Base-by-base conservation (phyloP, 805 yeast genomes). In the Schwanniomyces yamadae region DNA sequence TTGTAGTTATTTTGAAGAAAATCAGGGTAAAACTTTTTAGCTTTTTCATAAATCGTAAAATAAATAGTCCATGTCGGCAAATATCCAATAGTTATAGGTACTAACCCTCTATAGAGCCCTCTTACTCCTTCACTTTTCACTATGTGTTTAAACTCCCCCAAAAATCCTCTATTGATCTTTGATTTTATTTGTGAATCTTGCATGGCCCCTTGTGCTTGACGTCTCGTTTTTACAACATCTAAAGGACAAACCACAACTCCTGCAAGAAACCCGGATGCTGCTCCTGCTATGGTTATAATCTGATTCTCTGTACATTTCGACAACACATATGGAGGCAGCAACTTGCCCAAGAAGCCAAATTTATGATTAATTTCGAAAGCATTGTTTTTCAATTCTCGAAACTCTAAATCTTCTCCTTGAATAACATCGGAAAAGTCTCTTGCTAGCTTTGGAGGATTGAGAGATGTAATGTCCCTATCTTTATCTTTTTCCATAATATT, bases 1-100 rank as follows among this genome's bases (percentile, higher is more conserved):
- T 53, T 52, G 30, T 55, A 52, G 11, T 53, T 35, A n/a, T 35
- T 30, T 11, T 59, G 44, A 28, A 73, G 60, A 17, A 71, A 42
- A 2, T 39, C 41, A 1, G 83, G 80, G 49, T 75, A 77, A 32
- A 71, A 54, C 29, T 59, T 52, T 55, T 89, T 90, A 18, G 89
- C 81, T 37, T 74, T 66, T 54, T 91, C 98, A 59, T 93, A 93
- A 21, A 89, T 84, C 6, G 91, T 75, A 62, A 93, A 93, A 57
- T 93, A 93, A 31, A 93, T 85, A 72, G 89, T 89, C 99, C 99
- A 93, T 0, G 97, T 88, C 11, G 99, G 99, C 50, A 93, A 80
- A 60, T 93, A 93, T 0, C 99, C 99, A 33, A 91, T 61, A 1
- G 91, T 75, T 25, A 91, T 88, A n/a, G 99, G 98, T 2, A 83